Evolutionary conservation across 2,329 filamentous ascomycete species (phyloP).

Genomic region (Trichoderma citrinoviride): DNA sequence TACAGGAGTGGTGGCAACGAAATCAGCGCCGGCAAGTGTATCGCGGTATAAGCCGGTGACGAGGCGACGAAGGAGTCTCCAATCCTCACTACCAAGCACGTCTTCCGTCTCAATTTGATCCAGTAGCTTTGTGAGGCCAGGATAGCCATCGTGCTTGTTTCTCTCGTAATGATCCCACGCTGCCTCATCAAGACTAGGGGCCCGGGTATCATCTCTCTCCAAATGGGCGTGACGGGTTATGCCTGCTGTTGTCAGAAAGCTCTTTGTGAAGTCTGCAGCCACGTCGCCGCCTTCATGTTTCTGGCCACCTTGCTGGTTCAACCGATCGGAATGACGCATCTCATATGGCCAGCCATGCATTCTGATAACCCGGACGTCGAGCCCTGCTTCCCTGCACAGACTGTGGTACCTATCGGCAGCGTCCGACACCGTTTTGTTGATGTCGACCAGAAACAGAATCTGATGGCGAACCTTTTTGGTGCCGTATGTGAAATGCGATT

Average conservation of each 20-base stretch:
- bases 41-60: slow-evolving; percentile 40
- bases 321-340: slow-evolving; percentile 32
- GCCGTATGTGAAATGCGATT: slow-evolving; percentile 31
- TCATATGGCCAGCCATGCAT: slow-evolving; percentile 44
- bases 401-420: slow-evolving; percentile 42
- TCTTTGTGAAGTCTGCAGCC: slow-evolving; percentile 36
- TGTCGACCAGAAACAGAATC: slow-evolving; percentile 47
- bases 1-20: slow-evolving; percentile 48
- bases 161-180: slow-evolving; percentile 42
- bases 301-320: slow-evolving; percentile 27
- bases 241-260: slow-evolving; percentile 34
- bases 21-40: slow-evolving; percentile 41
- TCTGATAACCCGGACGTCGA: slow-evolving; percentile 37
- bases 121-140: slow-evolving; percentile 39
- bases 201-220: slow-evolving; percentile 27
- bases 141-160: slow-evolving; percentile 34
- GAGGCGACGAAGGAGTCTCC: slow-evolving; percentile 32
- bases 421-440: slow-evolving; percentile 48
- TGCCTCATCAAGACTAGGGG: slow-evolving; percentile 44
- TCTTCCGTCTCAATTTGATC: slow-evolving; percentile 32
- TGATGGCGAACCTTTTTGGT: slow-evolving; percentile 30
- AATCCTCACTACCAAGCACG: slow-evolving; percentile 28
- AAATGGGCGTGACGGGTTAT: slow-evolving; percentile 26
- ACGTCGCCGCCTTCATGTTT: background rate
- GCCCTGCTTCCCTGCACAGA: slow-evolving; percentile 37